A percentile compares a stretch with the other conserved stretches of the same genome.
These are phyloP conservation scores for Umbelopsis ramanniana DNA, from an alignment of 192 early-diverging fungal species.

Conservation along the genomic window DNA sequence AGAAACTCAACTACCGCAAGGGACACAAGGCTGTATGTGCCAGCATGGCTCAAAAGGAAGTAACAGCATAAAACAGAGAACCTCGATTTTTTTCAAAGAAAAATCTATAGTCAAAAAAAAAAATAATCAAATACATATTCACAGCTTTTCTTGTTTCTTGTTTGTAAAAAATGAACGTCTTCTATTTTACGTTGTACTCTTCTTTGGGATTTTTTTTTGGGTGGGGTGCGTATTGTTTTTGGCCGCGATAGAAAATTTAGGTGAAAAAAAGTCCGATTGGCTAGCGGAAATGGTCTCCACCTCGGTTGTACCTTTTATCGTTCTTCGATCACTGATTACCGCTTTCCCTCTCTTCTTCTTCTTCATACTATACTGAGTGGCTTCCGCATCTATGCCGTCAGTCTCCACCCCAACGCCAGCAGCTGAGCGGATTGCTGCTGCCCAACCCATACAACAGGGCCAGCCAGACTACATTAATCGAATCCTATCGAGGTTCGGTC, in stretches of 20 bases:
- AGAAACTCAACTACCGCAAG: slow-evolving; percentile 57
- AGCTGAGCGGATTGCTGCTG: background rate
- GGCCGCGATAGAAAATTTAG: background rate
- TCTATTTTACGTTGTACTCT: too few species aligned
- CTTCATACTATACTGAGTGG: slow-evolving; percentile 3
- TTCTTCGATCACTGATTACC: background rate
- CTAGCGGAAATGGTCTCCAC: background rate
- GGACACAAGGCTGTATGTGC: slow-evolving; percentile 52
- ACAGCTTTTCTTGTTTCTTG: background rate
- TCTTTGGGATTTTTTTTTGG: background rate
- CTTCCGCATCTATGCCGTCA: background rate
- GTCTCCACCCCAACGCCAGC: slow-evolving; percentile 14
- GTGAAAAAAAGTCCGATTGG: background rate
- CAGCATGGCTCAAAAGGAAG: background rate
- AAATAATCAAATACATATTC: slow-evolving; percentile 1
- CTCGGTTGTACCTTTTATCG: background rate
- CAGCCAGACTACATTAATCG: slow-evolving; percentile 26
- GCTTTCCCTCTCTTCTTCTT: background rate
- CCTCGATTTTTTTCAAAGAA: too few species aligned
- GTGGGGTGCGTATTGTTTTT: background rate
- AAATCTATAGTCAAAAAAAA: background rate
- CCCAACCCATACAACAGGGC: background rate
- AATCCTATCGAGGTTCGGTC: slow-evolving; percentile 31
- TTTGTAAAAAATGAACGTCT: background rate
- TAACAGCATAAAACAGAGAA: background rate